phyloP scores from a whole-genome alignment of 805 yeast genomes.

The Candida endomychidarum region DNA sequence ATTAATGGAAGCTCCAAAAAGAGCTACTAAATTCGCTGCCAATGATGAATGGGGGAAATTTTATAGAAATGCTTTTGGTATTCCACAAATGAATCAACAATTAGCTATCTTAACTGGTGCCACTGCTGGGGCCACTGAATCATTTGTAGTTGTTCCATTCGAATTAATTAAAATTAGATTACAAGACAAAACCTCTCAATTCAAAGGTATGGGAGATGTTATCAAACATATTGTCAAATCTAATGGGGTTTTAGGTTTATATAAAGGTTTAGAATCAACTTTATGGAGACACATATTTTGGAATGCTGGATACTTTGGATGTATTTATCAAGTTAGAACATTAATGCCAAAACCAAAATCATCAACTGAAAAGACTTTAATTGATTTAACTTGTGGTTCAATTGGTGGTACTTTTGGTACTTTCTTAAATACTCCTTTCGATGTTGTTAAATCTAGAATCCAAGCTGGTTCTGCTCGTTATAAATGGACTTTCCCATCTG shows the following conservation, averaged over 20 bases:
- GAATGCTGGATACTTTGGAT: conserved; percentile 98
- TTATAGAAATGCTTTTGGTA: conserved; percentile 70
- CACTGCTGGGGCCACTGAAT: conserved; percentile 96
- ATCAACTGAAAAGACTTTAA: conserved; percentile 71
- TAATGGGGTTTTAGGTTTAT: conserved; percentile 82
- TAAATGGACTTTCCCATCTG: conserved; percentile 87
- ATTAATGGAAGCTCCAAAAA: conserved; percentile 98
- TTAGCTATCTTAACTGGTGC: conserved; percentile 93
- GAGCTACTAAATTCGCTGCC: conserved; percentile 98
- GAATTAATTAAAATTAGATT: conserved; percentile 93
- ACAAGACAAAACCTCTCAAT: conserved; percentile 83
- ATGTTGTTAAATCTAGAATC: conserved; percentile 94
- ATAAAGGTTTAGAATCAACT: conserved; percentile 95
- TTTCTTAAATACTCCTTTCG: conserved; percentile 92
- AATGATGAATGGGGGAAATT: conserved; percentile 94
- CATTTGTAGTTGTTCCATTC: conserved; percentile 96
- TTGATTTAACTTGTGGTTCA: conserved; percentile 89
- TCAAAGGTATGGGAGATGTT: conserved; percentile 83
- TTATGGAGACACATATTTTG: conserved; percentile 95
- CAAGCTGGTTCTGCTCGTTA: conserved; percentile 90
- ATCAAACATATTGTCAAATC: conserved; percentile 64
- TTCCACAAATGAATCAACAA: conserved; percentile 69
- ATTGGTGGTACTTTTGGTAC: conserved; percentile 98
- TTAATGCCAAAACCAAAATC: conserved; percentile 76
- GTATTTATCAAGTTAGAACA: conserved; percentile 81